Conservation (phyloP, 1,284 basidiomycete species). For the Volvariella surrecta region DNA sequence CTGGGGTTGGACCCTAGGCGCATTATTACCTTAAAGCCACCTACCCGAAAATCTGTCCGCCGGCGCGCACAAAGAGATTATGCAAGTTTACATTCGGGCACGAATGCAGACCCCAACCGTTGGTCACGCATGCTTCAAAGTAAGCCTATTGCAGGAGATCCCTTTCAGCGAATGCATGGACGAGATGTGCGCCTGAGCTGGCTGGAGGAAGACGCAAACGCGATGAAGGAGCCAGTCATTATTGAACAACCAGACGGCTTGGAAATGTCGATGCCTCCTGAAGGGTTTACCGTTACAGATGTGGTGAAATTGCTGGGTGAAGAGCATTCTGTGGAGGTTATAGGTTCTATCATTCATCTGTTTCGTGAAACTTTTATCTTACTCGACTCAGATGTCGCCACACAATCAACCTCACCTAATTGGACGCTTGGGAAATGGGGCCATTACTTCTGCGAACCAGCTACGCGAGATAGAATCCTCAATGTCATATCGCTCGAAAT, state of each 20-base stretch:
- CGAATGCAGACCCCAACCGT: conserved; percentile 54
- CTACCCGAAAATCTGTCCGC: conserved; percentile 69
- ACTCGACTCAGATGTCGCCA: conserved; percentile 58
- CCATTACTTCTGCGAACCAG: conserved; percentile 66
- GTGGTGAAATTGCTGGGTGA: conserved; percentile 77
- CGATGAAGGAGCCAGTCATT: conserved; percentile 71
- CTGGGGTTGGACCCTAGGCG: conserved; percentile 48
- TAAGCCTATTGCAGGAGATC: conserved; percentile 49
- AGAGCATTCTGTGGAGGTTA: conserved; percentile 78
- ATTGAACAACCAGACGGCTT: conserved; percentile 70
- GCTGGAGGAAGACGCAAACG: conserved; percentile 59
- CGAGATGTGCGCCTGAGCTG: conserved; percentile 59
- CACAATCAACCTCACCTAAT: conserved; percentile 71
- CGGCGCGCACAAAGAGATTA: conserved; percentile 70
- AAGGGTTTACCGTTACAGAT: conserved; percentile 64
- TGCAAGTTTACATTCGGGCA: conserved; percentile 57
- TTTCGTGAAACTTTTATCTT: conserved; percentile 7
- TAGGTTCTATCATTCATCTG: conserved; percentile 46
- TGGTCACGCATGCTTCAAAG: conserved; percentile 63
- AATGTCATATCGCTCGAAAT: conserved; percentile 90
- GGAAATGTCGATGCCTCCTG: conserved; percentile 78
- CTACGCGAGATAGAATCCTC: conserved; percentile 72
- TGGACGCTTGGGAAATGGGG: conserved; percentile 93
- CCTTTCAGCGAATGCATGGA: conserved; percentile 62
- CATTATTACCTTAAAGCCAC: conserved; percentile 63